Evolutionary conservation across 2,329 filamentous ascomycete genomes (phyloP).

Genomic region (Ceratocystis cacaofunesta): DNA sequence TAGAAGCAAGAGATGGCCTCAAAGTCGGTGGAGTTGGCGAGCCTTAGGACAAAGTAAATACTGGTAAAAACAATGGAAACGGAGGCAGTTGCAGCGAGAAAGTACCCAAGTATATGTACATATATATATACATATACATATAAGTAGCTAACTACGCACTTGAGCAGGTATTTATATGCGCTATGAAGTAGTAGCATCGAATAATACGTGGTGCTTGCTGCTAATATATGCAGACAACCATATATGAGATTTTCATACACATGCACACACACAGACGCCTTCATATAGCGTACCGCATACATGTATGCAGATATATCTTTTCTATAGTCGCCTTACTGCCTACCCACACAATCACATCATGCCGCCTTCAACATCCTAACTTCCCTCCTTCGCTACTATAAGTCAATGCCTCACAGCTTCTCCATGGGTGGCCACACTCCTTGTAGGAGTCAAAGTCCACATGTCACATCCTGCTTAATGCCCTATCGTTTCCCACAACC

Average conservation of each 20-base stretch:
- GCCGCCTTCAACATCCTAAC: too few species aligned
- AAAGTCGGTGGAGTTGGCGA: background rate
- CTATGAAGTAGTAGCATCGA: too few species aligned
- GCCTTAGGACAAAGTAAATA: background rate
- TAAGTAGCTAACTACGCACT: too few species aligned
- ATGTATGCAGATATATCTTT: background rate
- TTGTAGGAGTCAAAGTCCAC: background rate
- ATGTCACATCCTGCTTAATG: background rate
- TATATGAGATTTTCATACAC: background rate
- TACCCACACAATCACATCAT: background rate
- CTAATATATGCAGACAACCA: background rate
- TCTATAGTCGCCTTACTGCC: too few species aligned
- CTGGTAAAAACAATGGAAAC: background rate
- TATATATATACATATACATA: background rate
- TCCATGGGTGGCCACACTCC: background rate
- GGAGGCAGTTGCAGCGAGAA: background rate
- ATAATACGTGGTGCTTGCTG: too few species aligned
- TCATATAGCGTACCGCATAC: background rate
- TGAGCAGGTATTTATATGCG: too few species aligned
- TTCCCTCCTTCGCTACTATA: background rate
- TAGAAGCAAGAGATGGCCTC: background rate
- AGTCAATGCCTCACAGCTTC: background rate
- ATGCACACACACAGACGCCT: background rate
- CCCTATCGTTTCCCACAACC: background rate
- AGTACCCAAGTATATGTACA: background rate